Evolutionary conservation across 1,139 yeast species (phyloP), one percentile per base, ranked within the genome.

Genomic region (Candida sp.): DNA sequence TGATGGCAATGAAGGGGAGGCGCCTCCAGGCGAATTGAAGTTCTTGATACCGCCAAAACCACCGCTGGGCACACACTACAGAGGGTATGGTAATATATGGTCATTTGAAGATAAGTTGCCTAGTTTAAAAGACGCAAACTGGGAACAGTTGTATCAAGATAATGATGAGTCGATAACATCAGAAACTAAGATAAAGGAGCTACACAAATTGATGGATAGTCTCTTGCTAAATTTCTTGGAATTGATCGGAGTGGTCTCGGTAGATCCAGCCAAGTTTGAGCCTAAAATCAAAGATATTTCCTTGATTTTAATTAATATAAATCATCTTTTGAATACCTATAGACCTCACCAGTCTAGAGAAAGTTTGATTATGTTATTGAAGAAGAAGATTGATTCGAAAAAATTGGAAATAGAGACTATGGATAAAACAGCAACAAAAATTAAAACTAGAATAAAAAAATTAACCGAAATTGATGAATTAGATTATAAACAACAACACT

Each of bases 321-420:
- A 88, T 58, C 96, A 89, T 59, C 65, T 89, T 43, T 66, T 89
- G 47, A 89, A 89, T 61, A 88, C 88, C 43, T 89, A 88, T 63
- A 70, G 96, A 45, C 96, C 96, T 0, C 96, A 89, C 60, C 97
- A 89, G 58, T 83, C 91, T 5, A 72, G 96, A 38, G 96, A 89
- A 55, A 82, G 89, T 47, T 73, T 89, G 51, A 84, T 87, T 39
- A 72, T 84, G 75, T 66, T 87, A 44, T 68, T 89, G 60, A 82
- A 79, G 55, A 82, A 81, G 43, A 86, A 83, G 55, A 73, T 84
- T 23, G 81, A 75, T 39, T 61, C 67, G 36, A 82, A 82, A 52
- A 68, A 64, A 46, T 56, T 58, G 7, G 87, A 83, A 52, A 81
- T 82, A n/a, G 61, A 60, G 22, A 63, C 68, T 33, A 80, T 82